Evolutionary conservation across 1,284 basidiomycete genomes (phyloP), one percentile per base, ranked within the genome.

Genomic region (Fomitopsis palustris): DNA sequence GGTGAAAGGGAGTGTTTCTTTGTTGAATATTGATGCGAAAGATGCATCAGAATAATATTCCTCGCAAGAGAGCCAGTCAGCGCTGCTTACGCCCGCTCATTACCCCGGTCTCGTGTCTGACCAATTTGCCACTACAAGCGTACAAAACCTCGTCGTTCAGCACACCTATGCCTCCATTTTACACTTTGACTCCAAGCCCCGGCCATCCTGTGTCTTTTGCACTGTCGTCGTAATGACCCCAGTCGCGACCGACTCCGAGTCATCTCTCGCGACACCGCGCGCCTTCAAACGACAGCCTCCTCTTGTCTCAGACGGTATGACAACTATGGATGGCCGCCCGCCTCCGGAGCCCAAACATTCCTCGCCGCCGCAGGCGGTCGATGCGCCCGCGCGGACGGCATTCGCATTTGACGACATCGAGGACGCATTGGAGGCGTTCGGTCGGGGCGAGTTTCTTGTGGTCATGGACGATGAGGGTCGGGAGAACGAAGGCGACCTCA

Each of bases 401-500:
- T 75, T 75, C 53, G 66, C 69, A 1, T 86, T 88, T 66, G 93
- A 96, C 70, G 65, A 84, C 0, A 85, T 97, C 65, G 85, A 92
- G 62, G 88, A 90, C 27, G 92, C 95, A 1, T 72, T 98, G 27
- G 84, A 77, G 5, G 92, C 93, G 1, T 93, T 96, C 71, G 79
- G 77, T 17, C 78, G 81, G 8, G 96, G 96, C 7, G 93, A 97
- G 71, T 95, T 98, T 63, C 82, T 98, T 54, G 89, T 97, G 2
- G 95, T 97, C 17, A 95, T 97, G 88, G 95, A 98, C 73, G 95
- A 97, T 74, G 92, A 96, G 75, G 81, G 82, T 64, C 80, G 96
- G 63, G 95, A 98, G 78, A 98, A 97, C 71, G 95, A 98, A 73
- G 95, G 95, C 2, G 95, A 98, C 74, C 77, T 98, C 61, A 93